Conservation (phyloP, 2,329 filamentous ascomycete genomes). For the Ophiostoma quercus region DNA sequence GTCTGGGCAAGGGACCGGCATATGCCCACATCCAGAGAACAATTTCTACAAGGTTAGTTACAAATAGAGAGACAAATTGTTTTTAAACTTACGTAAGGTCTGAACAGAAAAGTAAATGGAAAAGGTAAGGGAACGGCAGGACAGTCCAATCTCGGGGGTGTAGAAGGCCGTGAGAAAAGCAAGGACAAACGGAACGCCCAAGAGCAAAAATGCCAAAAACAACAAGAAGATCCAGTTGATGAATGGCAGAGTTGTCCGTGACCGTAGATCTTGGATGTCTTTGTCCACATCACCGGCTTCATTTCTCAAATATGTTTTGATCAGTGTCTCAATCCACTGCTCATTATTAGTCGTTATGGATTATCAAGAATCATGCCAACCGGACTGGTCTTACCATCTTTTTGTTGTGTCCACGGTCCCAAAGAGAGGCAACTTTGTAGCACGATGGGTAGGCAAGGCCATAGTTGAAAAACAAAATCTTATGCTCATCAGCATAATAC, state of each 20-base stretch:
- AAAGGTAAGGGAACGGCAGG: slow-evolving; percentile 30
- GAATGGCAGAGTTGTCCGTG: slow-evolving; percentile 23
- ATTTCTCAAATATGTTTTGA: slow-evolving; percentile 20
- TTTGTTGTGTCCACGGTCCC: slow-evolving; percentile 31
- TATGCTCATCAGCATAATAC: neutral
- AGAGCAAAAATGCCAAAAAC: slow-evolving; percentile 24
- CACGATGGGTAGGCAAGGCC: slow-evolving; percentile 29
- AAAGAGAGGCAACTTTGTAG: slow-evolving; percentile 31
- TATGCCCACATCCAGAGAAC: slow-evolving; percentile 31
- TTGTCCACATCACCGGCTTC: neutral
- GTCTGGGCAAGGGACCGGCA: slow-evolving; percentile 19
- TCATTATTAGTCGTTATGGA: neutral
- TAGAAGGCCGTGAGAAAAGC: slow-evolving; percentile 30
- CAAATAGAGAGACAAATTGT: neutral
- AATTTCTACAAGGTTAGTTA: slow-evolving; percentile 24
- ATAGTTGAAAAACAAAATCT: slow-evolving; percentile 13
- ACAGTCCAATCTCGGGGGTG: slow-evolving; percentile 29
- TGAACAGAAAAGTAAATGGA: slow-evolving; percentile 27
- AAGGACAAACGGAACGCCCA: slow-evolving; percentile 28
- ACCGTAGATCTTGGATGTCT: slow-evolving; percentile 25
- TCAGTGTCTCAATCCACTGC: slow-evolving; percentile 29
- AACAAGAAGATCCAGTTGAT: slow-evolving; percentile 28
- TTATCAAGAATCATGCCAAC: no score
- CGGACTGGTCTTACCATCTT: slow-evolving; percentile 16
- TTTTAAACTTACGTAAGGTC: slow-evolving; percentile 15